Evolutionary conservation across 345 rosid genomes (phyloP), one percentile per base, ranked within the genome.

Genomic region (Populus euphratica): DNA sequence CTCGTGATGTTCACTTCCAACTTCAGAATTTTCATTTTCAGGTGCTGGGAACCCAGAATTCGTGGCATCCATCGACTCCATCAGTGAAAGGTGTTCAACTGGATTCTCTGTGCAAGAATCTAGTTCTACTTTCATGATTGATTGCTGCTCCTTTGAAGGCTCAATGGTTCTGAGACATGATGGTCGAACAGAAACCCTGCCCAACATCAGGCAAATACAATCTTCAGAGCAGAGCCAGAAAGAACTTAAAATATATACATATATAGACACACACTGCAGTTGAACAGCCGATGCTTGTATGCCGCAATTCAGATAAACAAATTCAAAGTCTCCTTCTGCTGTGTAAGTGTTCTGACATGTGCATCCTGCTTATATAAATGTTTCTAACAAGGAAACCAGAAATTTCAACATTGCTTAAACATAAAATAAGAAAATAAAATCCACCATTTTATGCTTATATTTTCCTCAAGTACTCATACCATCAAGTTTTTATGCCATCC

Each of bases 131-230:
- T 79, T 75, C 18, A 75, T 82, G 72, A 75, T 72, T 72, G 71
- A 73, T 71, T 77, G 80, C 78, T 77, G 77, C 78, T 82, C 89
- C 43, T 83, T 80, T 67, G 73, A 68, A 83, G 80, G 75, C 80
- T 88, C 86, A 66, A 79, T 13, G 75, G 82, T 79, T 76, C 85
- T 76, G 69, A 90, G 84, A 82, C 83, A 82, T 35, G 94, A 83
- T 59, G 91, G 81, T 14, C 92, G 78, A 35, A 87, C 89, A 78
- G 87, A 87, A 83, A 87, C 74, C 88, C 98, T 94, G 82, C 73
- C 73, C 20, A 35, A 64, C 49, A 82, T 65, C 43, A 72, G 36
- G 50, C 63, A 84, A 70, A 41, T 16, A 69, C 21, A 35, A 79
- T 38, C 56, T 66, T 16, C 43, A 25, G 39, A 36, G 33, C 38